A percentile compares a stretch with the other conserved stretches of the same genome.
Conservation (phyloP, 2,329 filamentous ascomycete species). For the Aspergillus ustus region DNA sequence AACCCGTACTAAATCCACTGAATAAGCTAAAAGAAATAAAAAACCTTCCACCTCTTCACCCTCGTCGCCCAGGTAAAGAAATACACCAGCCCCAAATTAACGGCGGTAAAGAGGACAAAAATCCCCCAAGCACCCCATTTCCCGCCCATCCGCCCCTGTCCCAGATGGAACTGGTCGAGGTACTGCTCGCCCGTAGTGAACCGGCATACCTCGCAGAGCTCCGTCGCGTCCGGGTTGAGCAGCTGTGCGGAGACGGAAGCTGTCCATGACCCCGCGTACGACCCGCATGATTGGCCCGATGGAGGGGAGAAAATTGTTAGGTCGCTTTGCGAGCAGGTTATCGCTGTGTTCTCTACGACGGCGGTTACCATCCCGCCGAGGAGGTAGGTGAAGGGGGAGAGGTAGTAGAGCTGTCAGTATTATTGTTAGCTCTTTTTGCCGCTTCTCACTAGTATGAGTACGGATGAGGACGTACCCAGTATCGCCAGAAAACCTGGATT, state of each 20-base stretch:
- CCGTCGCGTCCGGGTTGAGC: neutral
- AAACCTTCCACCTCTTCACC: conserved; percentile 24
- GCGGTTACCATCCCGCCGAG: conserved; percentile 5
- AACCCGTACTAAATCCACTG: too few species aligned
- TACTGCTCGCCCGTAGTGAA: conserved; percentile 2
- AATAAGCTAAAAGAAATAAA: conserved; percentile 35
- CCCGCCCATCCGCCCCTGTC: neutral
- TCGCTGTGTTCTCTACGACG: neutral
- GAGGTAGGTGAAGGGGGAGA: conserved; percentile 3
- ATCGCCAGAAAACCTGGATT: conserved; percentile 7
- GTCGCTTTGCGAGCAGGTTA: neutral
- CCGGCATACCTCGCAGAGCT: neutral
- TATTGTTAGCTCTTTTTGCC: too few species aligned
- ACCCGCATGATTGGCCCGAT: neutral
- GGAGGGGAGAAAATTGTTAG: conserved; percentile 1
- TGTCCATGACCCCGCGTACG: neutral
- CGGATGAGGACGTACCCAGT: too few species aligned
- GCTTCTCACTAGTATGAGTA: too few species aligned
- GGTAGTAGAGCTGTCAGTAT: conserved; percentile 8
- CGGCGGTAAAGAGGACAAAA: neutral
- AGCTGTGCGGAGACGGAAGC: neutral
- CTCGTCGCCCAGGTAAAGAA: conserved; percentile 7
- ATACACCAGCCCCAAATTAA: conserved; percentile 2
- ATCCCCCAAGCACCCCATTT: conserved; percentile 6
- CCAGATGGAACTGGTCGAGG: conserved; percentile 8